Base-by-base conservation (phyloP, 495 filamentous ascomycete species). In the Extremus antarcticus region DNA sequence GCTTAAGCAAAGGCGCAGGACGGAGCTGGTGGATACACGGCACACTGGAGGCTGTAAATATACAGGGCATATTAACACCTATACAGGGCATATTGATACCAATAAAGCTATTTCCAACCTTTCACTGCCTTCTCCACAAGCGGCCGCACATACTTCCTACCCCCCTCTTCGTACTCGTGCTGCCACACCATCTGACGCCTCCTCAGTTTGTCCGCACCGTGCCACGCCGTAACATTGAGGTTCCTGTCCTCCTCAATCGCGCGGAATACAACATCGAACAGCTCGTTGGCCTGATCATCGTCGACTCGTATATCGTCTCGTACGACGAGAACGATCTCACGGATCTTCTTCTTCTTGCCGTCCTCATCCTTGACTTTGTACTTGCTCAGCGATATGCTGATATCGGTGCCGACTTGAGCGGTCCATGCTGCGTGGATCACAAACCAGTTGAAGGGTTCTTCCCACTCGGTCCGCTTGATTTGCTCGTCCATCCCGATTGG, bases 371-470 rank as follows among this genome's bases (percentile, higher is more conserved):
- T 25, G 41, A 47, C 53, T 47, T 65, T 65, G 55, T 63, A 63
- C 25, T 63, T 63, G 43, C 52, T 65, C 43, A 65, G 25, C 2
- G 7, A 21, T 24, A 65, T 32, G 24, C 41, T 50, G 60, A 65
- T 63, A 46, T 65, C 63, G 19, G 55, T 54, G 35, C 60, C 46
- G 2, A 43, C 52, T 20, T 60, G 46, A 4, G 63, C 63, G 0
- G 63, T 65, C 60, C 60, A 65, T 1, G 63, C 63, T 10, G 63
- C 63, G 15, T 65, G 56, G 16, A 65, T 53, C 9, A 60, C 63
- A 46, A 65, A 65, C 63, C 63, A 65, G 43, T 65, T 47, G 54
- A 65, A 65, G 11, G 63, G 49, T 25, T 60, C 60, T 20, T 50
- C 29, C n/a, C 57, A 65, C 39, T 62, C 60, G 17, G 63, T 65